phyloP scores from a whole-genome alignment of 768 basidiomycete species.

The Amanita phalloides region DNA sequence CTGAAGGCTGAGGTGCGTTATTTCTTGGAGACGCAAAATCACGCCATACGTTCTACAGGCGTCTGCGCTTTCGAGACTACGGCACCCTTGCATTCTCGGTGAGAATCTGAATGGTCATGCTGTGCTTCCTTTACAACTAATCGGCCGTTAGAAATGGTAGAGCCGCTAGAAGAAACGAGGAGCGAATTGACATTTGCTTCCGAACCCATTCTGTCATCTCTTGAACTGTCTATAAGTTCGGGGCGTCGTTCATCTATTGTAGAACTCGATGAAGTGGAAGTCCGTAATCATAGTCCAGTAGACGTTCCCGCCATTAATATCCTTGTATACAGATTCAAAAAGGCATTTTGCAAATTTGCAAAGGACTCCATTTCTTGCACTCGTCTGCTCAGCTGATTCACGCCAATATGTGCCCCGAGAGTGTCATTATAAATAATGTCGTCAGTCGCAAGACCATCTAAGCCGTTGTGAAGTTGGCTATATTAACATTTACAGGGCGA shows the following conservation, averaged over 20 bases:
- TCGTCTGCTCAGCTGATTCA: conserved; percentile 88
- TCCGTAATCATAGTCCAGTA: conserved; percentile 20
- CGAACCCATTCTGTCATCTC: conserved; percentile 76
- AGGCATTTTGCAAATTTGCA: conserved; percentile 88
- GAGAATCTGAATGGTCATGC: conserved; percentile 5
- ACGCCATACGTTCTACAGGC: conserved; percentile 36
- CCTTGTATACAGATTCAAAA: conserved; percentile 68
- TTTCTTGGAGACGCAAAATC: neutral
- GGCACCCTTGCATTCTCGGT: conserved; percentile 93
- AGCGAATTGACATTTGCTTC: conserved; percentile 89
- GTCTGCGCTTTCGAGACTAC: conserved; percentile 68
- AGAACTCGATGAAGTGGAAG: conserved; percentile 96
- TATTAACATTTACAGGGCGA: conserved; percentile 55
- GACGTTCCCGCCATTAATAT: conserved; percentile 5
- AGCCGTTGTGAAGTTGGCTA: neutral
- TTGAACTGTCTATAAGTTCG: conserved; percentile 67
- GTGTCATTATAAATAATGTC: conserved; percentile 80
- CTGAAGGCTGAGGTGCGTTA: conserved; percentile 78
- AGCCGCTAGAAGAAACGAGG: conserved; percentile 90
- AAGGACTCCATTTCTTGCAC: conserved; percentile 85
- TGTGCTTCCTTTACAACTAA: conserved; percentile 5
- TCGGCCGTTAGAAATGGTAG: conserved; percentile 76
- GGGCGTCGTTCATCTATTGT: conserved; percentile 44
- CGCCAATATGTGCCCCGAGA: conserved; percentile 81
- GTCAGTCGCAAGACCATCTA: conserved; percentile 33